Base-by-base conservation (phyloP, 2,329 filamentous ascomycete genomes). In the Hypoxylon sp. region DNA sequence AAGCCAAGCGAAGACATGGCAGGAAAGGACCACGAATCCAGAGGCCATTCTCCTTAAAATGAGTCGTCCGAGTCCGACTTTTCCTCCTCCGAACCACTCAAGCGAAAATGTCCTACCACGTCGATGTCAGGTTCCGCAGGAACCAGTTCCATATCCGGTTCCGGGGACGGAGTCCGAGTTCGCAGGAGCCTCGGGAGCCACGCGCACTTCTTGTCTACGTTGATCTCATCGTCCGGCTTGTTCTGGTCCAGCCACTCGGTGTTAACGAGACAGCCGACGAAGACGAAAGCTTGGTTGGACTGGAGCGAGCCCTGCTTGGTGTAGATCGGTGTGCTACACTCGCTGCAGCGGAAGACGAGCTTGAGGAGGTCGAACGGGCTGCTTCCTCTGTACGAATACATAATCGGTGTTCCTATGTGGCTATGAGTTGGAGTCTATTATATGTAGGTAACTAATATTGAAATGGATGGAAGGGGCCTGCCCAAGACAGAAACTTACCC, bases 241-340 rank as follows among this genome's bases (percentile, higher is more conserved):
- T 54, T 19, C 32, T 15, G 6, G 37, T 57, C 11, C 27, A 68
- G 17, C 61, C 37, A 68, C 15, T 27, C n/a, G 6, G 32, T 24
- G 8, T 65, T 15, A 5, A 15, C 21, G 3, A 68, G 48, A 44
- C 56, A 60, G 7, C 66, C 62, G 42, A 51, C 48, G 57, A 65
- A 68, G 52, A 68, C 42, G 13, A 44, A 17, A 7, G 62, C 54
- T 4, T 7, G 19, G 8, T 21, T 29, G 11, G 57, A 19, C 11
- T 29, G 19, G 5, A 17, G 4, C 13, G 32, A 13, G 24, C 46
- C 44, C 2, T 53, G 37, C 11, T 46, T 27, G 13, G 47, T n/a
- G 15, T 48, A 60, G 1, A 69, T 24, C 7, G 67, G 59, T 3
- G 50, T 24, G 11, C 7, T 27, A n/a, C 67, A 69, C 2, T 47